Conservation (phyloP, 148 eudicot species). For the Fagopyrum tataricum region DNA sequence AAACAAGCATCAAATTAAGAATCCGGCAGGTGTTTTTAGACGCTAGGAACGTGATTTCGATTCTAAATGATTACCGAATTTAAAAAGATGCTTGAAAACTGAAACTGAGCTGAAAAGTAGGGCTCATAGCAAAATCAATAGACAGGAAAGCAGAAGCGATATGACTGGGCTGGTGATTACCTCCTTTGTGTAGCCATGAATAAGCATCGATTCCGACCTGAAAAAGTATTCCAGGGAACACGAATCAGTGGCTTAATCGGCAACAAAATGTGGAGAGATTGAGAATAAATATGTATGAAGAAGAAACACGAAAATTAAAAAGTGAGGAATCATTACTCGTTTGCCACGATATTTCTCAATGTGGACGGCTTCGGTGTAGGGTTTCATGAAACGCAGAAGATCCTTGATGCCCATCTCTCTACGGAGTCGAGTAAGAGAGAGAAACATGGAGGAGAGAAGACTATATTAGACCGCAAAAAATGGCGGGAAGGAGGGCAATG, state of each 20-base stretch:
- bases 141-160: background rate
- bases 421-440: background rate
- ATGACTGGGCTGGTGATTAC: conserved; percentile 20
- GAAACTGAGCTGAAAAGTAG: background rate
- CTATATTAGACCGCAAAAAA: background rate
- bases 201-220: conserved; percentile 93
- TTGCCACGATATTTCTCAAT: conserved; percentile 66
- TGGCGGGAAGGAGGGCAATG: conserved; percentile 9
- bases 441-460: background rate
- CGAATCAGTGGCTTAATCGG: background rate
- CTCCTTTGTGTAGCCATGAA: conserved; percentile 95
- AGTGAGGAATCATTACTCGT: conserved; percentile 32
- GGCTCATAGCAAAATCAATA: background rate
- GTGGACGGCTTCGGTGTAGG: conserved; percentile 67
- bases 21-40: background rate
- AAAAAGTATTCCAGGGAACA: background rate
- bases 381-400: conserved; percentile 73
- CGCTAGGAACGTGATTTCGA: background rate
- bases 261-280: background rate
- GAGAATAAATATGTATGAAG: background rate
- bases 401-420: conserved; percentile 69
- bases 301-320: background rate
- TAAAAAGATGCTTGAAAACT: background rate
- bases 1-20: background rate
- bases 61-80: background rate